phyloP scores from a whole-genome alignment of 306 rosid species.

The Elaeagnus macrophylla region DNA sequence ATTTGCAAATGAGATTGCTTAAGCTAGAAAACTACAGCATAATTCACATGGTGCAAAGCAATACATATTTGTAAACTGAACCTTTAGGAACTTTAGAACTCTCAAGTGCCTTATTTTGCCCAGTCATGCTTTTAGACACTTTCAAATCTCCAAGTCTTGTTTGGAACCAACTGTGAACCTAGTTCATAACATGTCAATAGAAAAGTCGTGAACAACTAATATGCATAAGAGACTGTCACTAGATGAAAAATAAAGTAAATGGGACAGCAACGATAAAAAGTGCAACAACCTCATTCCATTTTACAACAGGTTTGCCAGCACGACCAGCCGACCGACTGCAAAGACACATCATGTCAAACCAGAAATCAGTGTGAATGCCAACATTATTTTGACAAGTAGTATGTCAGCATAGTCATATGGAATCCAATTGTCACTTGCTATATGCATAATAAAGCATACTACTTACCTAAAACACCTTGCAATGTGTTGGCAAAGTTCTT shows the following conservation, averaged over 20 bases:
- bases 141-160: constrained; percentile 35
- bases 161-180: constrained; percentile 80
- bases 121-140: constrained; percentile 24
- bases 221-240: not conserved
- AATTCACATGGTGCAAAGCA: not conserved
- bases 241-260: not conserved
- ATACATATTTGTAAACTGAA: constrained; percentile 12
- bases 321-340: constrained; percentile 81
- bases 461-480: constrained; percentile 60
- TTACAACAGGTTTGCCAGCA: constrained; percentile 78
- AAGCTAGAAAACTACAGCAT: not conserved
- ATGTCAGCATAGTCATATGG: not conserved
- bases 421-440: not conserved
- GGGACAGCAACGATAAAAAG: constrained; percentile 8
- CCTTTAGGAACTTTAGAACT: constrained; percentile 29
- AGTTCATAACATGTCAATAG: constrained; percentile 10
- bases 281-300: constrained; percentile 63
- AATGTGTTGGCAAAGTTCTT: constrained; percentile 47
- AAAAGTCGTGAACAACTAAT: not conserved
- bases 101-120: constrained; percentile 32
- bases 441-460: constrained; percentile 9
- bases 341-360: constrained; percentile 22
- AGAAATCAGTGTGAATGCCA: not conserved
- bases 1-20: too few relatives aligned
- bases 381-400: too few relatives aligned